Evolutionary conservation across 179 eudicot genomes (phyloP), one percentile per base, ranked within the genome.

Genomic region (Spergularia azorica): DNA sequence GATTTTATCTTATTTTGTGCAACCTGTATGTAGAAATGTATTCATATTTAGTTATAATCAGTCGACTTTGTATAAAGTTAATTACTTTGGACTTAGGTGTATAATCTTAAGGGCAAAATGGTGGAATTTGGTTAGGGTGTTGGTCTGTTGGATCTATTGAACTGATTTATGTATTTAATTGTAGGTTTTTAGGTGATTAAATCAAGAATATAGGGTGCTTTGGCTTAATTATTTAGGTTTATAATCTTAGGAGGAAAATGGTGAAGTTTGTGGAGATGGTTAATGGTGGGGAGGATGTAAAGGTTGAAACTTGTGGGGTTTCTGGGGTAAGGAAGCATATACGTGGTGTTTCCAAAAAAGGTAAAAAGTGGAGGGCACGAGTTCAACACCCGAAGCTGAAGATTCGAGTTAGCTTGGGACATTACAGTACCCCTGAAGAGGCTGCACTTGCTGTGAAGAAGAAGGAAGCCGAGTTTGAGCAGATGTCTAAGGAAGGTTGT

Each of bases 401-500:
- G n/a, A 0, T 5, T n/a, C 0, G 17, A 3, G 54, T 72, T 72
- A 0, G 4, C 32, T 38, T 72, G 65, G 75, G 75, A 9, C 11
- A 0, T 38, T 57, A 36, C 54, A 72, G 36, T 39, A 57, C 36
- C 15, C 75, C 65, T 36, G 75, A 72, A 59, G 65, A 72, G 65
- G 75, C 75, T 72, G 75, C 39, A 59, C 63, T 72, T 57, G 75
- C 20, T 72, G 63, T 72, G 36, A 10, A 16, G 9, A 72, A 41
- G 54, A 72, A 72, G 10, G 39, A 18, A 18, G 32, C 48, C 26
- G 75, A 72, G 54, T 39, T 57, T 57, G 16, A 11, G 74, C 52
- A 56, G 50, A 72, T 36, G 64, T 57, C 38, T 7, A 55, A 71
- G 63, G 63, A 46, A 5, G 63, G 21, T 41, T 20, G 9, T 9